Conservation (phyloP, 495 filamentous ascomycete species). For the Sabuloglossum arenarium region DNA sequence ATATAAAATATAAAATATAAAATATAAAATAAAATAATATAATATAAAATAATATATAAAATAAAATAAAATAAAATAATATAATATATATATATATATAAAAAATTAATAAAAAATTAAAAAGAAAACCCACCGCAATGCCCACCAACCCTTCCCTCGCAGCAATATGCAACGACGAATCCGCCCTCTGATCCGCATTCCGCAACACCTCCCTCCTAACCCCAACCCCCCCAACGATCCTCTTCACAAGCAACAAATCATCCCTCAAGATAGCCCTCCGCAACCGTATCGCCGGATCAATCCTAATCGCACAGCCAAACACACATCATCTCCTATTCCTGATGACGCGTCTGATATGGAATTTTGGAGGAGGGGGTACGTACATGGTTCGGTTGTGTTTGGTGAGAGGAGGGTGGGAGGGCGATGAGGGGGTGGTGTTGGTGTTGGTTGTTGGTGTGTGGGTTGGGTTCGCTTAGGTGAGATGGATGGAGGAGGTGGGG, state of each 20-base stretch:
- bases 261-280: constrained; percentile 52
- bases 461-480: too few relatives aligned
- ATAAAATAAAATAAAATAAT: background rate
- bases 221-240: constrained; percentile 47
- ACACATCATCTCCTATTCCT: too few relatives aligned
- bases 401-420: constrained; percentile 37
- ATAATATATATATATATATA: background rate
- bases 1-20: too few relatives aligned
- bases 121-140: constrained; percentile 25
- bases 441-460: too few relatives aligned
- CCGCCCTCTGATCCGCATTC: constrained; percentile 46
- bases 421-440: too few relatives aligned
- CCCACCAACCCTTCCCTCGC: constrained; percentile 41
- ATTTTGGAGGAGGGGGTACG: too few relatives aligned
- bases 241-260: constrained; percentile 46
- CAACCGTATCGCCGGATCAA: constrained; percentile 41
- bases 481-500: too few relatives aligned
- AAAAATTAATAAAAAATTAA: background rate
- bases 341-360: too few relatives aligned
- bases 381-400: constrained; percentile 16
- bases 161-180: constrained; percentile 62
- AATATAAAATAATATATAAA: background rate
- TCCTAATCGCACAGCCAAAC: constrained; percentile 26
- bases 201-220: constrained; percentile 41
- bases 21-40: background rate